phyloP scores from a whole-genome alignment of 345 rosid genomes.

The Cardamine resedifolia region DNA sequence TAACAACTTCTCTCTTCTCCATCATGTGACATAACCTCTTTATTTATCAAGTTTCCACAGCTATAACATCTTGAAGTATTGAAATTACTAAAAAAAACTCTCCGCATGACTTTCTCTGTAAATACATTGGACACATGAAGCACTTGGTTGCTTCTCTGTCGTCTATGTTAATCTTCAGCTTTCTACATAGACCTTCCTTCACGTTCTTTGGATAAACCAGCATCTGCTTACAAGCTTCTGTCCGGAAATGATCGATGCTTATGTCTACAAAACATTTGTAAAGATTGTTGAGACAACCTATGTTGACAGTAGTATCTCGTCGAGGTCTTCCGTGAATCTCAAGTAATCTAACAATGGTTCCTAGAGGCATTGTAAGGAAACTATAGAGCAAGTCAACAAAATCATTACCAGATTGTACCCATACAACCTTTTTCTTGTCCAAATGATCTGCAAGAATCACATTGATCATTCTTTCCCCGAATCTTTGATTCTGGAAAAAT shows the following conservation, averaged over 20 bases:
- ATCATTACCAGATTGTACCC: slow-evolving; percentile 19
- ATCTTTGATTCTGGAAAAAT: neutral
- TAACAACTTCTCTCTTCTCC: neutral
- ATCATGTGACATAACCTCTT: neutral
- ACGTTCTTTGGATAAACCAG: slow-evolving; percentile 18
- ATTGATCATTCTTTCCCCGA: slow-evolving; percentile 1
- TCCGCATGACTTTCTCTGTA: neutral
- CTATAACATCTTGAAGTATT: slow-evolving; percentile 16
- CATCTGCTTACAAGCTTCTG: slow-evolving; percentile 26
- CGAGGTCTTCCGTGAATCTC: neutral
- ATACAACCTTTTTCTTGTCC: neutral
- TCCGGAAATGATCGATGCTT: neutral
- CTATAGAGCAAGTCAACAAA: slow-evolving; percentile 34
- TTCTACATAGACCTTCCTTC: neutral
- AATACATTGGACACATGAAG: slow-evolving; percentile 2
- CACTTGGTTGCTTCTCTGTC: slow-evolving; percentile 7
- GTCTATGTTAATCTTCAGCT: slow-evolving; percentile 7
- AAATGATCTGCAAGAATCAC: neutral
- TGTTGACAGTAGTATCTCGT: neutral
- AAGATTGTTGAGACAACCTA: slow-evolving; percentile 18
- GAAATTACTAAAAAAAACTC: slow-evolving; percentile 19
- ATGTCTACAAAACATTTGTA: slow-evolving; percentile 14
- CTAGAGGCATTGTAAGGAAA: slow-evolving; percentile 17
- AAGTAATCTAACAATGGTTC: slow-evolving; percentile 17
- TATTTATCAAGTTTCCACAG: slow-evolving; percentile 15